Evolutionary conservation across 2,329 filamentous ascomycete genomes (phyloP), one percentile per base, ranked within the genome.

Genomic region (Ophiobolus disseminans): DNA sequence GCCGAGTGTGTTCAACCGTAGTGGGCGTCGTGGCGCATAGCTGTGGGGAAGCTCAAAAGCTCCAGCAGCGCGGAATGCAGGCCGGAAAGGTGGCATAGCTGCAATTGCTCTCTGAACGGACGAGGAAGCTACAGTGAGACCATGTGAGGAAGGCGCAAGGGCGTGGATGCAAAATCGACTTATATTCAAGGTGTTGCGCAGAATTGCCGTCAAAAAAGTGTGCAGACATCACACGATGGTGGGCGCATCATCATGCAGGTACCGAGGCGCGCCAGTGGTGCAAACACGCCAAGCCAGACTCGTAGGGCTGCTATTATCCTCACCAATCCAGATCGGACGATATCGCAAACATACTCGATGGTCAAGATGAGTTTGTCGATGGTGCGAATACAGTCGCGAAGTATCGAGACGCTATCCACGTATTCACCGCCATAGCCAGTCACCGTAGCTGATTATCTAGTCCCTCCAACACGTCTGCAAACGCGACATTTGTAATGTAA

Each of bases 161-260:
- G 5, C 28, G n/a, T 13, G 26, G 17, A 32, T 28, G 14, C 9
- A 23, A 31, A 43, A 28, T 39, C 22, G 50, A 14, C 40, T 48
- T 59, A 55, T 54, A 49, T 40, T 45, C 16, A 23, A 37, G 28
- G 26, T 22, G 51, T 23, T 31, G 55, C 23, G 40, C 47, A 20
- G 44, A 46, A 40, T 31, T n/a, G 28, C 43, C 19, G 42, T 43
- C 16, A 26, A 45, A 42, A 53, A 52, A 52, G 41, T 40, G 47
- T 50, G 50, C 37, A 26, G 40, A 37, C 50, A 62, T 71, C 68
- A 71, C 66, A 65, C 66, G 67, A 71, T 46, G 55, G 58, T 66
- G 53, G 63, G 45, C 51, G 50, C 57, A 65, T 57, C 51, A 49
- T 36, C 44, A 47, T 53, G 21, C 42, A 45, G 42, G 42, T 50